phyloP scores from a whole-genome alignment of 2,329 filamentous ascomycete species.

The Aspergillus novoparasiticus region DNA sequence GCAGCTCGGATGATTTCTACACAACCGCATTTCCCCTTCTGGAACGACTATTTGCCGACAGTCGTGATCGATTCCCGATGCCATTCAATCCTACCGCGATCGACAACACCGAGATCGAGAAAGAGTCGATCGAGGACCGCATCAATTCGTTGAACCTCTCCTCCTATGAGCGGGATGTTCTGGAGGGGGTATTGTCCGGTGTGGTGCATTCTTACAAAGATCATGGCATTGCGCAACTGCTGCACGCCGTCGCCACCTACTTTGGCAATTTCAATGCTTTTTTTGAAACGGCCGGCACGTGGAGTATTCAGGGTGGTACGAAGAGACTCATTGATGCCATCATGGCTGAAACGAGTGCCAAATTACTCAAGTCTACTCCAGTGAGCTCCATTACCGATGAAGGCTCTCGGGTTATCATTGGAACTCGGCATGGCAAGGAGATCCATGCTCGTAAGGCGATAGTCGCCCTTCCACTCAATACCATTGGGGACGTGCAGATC shows the following conservation, averaged over 20 bases:
- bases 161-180: conserved; percentile 15
- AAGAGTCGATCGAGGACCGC: conserved; percentile 14
- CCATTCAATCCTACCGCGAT: conserved; percentile 9
- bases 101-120: conserved; percentile 16
- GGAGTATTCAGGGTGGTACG: conserved; percentile 9
- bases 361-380: conserved; percentile 2
- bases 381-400: not conserved
- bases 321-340: conserved; percentile 7
- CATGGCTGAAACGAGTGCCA: conserved; percentile 4
- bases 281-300: conserved; percentile 11
- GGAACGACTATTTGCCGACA: conserved; percentile 12
- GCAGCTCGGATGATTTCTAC: conserved; percentile 1
- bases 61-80: conserved; percentile 15
- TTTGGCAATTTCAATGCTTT: conserved; percentile 14
- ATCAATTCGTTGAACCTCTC: conserved; percentile 14
- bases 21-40: conserved; percentile 6
- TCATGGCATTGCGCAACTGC: conserved; percentile 19
- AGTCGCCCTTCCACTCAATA: conserved; percentile 8
- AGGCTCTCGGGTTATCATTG: conserved; percentile 4
- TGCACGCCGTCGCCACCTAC: conserved; percentile 15
- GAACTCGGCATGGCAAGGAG: conserved; percentile 6
- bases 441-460: conserved; percentile 5
- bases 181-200: conserved; percentile 16
- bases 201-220: conserved; percentile 15
- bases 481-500: conserved; percentile 8